Evolutionary conservation across 2,329 filamentous ascomycete genomes (phyloP).

Genomic region (Pestalotiopsis sp.): DNA sequence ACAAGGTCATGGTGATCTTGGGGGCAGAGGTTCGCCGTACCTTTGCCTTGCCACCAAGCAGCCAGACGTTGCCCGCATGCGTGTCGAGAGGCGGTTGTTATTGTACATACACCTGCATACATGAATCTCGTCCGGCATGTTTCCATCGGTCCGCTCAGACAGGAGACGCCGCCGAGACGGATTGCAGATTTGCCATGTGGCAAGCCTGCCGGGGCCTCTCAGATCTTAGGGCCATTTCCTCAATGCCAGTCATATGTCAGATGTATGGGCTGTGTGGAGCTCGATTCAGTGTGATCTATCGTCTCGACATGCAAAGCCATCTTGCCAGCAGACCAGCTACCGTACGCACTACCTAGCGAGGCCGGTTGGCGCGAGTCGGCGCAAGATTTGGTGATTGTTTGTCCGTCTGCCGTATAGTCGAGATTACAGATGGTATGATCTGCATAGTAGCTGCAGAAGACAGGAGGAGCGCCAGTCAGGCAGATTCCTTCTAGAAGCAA

Average conservation of each 20-base stretch:
- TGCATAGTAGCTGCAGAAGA: not conserved
- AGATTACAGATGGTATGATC: not conserved
- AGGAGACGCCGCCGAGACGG: not conserved
- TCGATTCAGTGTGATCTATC: not conserved
- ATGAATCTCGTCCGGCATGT: not conserved
- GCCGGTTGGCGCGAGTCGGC: not conserved
- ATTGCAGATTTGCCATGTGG: slow-evolving; percentile 8
- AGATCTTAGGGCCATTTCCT: not conserved
- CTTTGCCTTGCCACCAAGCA: not conserved
- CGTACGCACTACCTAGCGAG: too few relatives aligned
- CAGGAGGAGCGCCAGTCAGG: not conserved
- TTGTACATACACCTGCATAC: not conserved
- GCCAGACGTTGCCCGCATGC: not conserved
- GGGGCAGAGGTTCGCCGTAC: not conserved
- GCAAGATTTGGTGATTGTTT: not conserved
- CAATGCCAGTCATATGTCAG: not conserved
- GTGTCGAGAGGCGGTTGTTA: not conserved
- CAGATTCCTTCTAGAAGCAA: not conserved
- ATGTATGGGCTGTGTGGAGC: not conserved
- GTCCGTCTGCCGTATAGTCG: not conserved
- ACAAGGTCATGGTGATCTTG: not conserved
- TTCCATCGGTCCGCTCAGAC: not conserved
- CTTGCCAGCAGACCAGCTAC: not conserved
- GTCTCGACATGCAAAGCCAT: not conserved
- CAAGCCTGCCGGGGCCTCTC: not conserved